Evolutionary conservation across 1,284 basidiomycete species (phyloP).

Genomic region (Leccinum subrobustum): DNA sequence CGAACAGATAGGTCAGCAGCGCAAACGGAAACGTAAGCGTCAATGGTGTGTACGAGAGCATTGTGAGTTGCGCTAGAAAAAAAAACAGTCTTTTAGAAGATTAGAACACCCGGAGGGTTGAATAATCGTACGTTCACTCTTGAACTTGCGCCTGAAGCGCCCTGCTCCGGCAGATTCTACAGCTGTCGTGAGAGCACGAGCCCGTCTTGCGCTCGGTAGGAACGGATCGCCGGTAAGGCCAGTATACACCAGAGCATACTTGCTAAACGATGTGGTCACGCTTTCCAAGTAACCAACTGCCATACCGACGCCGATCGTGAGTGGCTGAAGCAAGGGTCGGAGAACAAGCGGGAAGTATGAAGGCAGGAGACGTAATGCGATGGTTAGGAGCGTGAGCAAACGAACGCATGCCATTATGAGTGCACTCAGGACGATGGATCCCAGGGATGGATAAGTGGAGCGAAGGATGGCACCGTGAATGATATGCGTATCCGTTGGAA

Average conservation of each 20-base stretch:
- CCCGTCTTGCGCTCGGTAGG: conserved; percentile 72
- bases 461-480: conserved; percentile 80
- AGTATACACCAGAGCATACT: conserved; percentile 80
- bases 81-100: not conserved
- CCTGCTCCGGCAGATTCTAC: conserved; percentile 39
- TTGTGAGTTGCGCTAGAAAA: too few relatives aligned
- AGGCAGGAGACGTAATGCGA: conserved; percentile 54
- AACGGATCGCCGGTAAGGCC: conserved; percentile 87
- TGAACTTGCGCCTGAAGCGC: conserved; percentile 45
- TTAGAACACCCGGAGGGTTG: not conserved
- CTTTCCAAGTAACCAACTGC: conserved; percentile 57
- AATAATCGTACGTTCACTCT: conserved; percentile 52
- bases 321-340: conserved; percentile 41
- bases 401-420: conserved; percentile 74
- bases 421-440: conserved; percentile 75
- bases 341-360: conserved; percentile 48
- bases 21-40: too few relatives aligned
- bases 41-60: too few relatives aligned
- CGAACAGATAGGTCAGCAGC: too few relatives aligned
- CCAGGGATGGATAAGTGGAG: conserved; percentile 78
- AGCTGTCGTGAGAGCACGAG: conserved; percentile 54
- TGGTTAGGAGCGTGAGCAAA: conserved; percentile 46
- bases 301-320: conserved; percentile 42
- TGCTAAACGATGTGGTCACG: conserved; percentile 73
- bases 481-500: conserved; percentile 61